These are phyloP conservation scores for Pachyrhizus erosus DNA, from an alignment of 306 rosid genomes.

Conservation along the genomic window DNA sequence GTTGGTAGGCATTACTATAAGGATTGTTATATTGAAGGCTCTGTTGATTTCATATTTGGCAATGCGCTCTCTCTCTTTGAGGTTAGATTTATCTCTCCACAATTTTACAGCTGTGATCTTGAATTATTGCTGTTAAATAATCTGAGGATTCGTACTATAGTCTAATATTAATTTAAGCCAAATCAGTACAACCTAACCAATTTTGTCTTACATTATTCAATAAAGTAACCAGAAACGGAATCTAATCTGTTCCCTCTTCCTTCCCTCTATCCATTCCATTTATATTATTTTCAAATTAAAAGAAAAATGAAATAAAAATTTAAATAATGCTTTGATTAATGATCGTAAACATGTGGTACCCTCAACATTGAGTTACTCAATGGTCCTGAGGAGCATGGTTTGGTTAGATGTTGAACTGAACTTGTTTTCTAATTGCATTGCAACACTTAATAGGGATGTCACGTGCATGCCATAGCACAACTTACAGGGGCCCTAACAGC, in stretches of 20 bases:
- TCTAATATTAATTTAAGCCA: background rate
- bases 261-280: background rate
- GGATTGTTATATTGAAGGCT: conserved; percentile 74
- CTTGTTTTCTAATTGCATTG: background rate
- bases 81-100: conserved; percentile 40
- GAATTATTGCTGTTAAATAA: background rate
- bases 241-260: conserved; percentile 9
- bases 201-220: background rate
- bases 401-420: background rate
- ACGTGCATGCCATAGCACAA: conserved; percentile 65
- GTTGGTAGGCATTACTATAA: conserved; percentile 74
- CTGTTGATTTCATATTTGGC: conserved; percentile 80
- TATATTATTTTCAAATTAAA: background rate
- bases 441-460: conserved; percentile 52
- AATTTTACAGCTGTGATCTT: conserved; percentile 23
- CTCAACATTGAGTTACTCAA: no score
- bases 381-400: no score
- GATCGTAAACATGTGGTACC: background rate
- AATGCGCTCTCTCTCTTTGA: conserved; percentile 69
- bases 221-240: background rate
- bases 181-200: background rate
- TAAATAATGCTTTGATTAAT: background rate
- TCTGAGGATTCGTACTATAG: background rate
- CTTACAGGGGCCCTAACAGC: conserved; percentile 63
- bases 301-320: background rate